Base-by-base conservation (phyloP, 2,329 filamentous ascomycete species). In the Piedraia hortae region DNA sequence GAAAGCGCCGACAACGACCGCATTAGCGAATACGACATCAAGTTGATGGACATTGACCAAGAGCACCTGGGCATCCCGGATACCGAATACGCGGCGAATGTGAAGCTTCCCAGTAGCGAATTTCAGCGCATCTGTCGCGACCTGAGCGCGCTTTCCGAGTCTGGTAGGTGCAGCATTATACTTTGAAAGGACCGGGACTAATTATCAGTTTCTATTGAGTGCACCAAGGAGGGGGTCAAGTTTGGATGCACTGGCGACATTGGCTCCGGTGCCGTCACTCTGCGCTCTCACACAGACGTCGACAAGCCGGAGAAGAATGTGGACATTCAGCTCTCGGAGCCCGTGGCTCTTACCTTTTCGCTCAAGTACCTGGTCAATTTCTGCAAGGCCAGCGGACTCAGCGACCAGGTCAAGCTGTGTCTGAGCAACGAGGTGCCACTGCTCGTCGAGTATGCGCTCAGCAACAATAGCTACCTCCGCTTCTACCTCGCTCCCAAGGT, bases 11-110 rank as follows among this genome's bases (percentile, higher is more conserved):
- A 71, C 42, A 73, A 64, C 39, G 85, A 97, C 50, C 63, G 85
- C 34, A 63, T 97, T 44, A 89, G 75, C 62, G 88, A 97, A 58
- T 97, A 97, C 48, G 85, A 97, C 50, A 73, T 97, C 51, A 97
- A 97, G 62, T 67, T 97, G 46, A 97, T 97, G 85, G 85, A 97
- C 47, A 97, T 97, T 48, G 85, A 97, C 52, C 88, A 97, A 56
- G 85, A 97, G 60, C 85, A 97, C 49, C 56, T 97, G 50, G 85
- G 85, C 31, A 97, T 97, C 38, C 85, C 85, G 9, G 82, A 97
- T 39, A 97, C 88, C n/a, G 85, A 97, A 42, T 97, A 97, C 44
- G 72, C 78, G 17, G 73, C 85, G 21, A 85, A 73, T 10, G 74
- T 97, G 32, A 56, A 62, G 24, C 78, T 97, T 75, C 82, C 85